Conservation (phyloP, 495 filamentous ascomycete genomes). For the Rhizodiscina lignyota region DNA sequence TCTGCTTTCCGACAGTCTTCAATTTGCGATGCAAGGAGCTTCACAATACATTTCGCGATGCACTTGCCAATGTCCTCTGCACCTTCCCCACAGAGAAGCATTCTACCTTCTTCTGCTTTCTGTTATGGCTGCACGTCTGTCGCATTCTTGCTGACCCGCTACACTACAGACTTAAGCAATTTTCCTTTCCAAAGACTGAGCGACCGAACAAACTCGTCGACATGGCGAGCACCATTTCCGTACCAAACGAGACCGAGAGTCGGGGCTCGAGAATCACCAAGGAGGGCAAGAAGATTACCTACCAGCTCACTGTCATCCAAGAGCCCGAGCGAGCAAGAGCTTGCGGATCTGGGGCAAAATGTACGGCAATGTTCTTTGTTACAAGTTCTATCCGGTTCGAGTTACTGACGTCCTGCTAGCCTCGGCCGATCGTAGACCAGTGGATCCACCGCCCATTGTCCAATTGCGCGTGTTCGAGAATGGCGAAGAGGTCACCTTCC, state of each 20-base stretch:
- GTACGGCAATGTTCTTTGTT: slow-evolving; percentile 31
- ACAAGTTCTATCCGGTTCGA: background rate
- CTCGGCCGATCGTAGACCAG: slow-evolving; percentile 87
- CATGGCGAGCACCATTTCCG: too few species aligned
- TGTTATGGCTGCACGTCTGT: too few species aligned
- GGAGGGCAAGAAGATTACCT: slow-evolving; percentile 66
- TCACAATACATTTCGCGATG: too few species aligned
- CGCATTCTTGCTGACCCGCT: too few species aligned
- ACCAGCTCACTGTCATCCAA: slow-evolving; percentile 75
- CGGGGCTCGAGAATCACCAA: slow-evolving; percentile 50
- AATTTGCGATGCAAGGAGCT: too few species aligned
- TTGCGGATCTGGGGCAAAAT: slow-evolving; percentile 89
- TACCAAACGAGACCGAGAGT: slow-evolving; percentile 41
- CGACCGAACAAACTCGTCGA: too few species aligned
- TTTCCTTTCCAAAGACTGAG: too few species aligned
- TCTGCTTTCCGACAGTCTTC: too few species aligned
- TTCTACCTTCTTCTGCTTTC: too few species aligned
- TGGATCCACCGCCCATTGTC: slow-evolving; percentile 95
- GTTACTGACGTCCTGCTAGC: slow-evolving; percentile 31
- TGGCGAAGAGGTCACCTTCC: slow-evolving; percentile 71
- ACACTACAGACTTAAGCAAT: too few species aligned
- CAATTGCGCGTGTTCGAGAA: slow-evolving; percentile 76
- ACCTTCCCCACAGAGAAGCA: too few species aligned
- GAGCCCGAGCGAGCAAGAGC: slow-evolving; percentile 92
- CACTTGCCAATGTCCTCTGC: too few species aligned